Conservation (phyloP, 805 yeast species). For the Candida schatavii region DNA sequence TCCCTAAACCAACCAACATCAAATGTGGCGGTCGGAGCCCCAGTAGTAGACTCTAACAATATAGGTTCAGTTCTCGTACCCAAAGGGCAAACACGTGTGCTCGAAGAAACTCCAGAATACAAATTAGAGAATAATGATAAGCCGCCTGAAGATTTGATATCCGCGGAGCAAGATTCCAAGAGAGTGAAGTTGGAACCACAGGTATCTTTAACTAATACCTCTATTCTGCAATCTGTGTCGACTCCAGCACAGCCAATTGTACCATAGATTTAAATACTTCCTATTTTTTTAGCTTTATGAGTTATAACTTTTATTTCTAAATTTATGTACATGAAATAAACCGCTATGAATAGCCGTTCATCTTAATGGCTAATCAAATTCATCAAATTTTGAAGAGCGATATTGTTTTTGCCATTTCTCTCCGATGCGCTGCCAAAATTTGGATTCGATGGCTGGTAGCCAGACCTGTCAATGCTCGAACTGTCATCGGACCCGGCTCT, state of each 20-base stretch:
- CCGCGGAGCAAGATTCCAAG: not conserved
- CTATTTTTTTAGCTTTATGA: not conserved
- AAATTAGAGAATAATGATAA: too few relatives aligned
- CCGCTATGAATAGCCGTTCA: not conserved
- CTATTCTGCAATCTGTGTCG: not conserved
- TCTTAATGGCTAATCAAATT: conserved; percentile 18
- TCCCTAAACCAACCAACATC: not conserved
- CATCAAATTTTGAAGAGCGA: conserved; percentile 23
- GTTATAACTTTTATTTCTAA: too few relatives aligned
- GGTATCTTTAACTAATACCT: not conserved
- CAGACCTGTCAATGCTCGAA: conserved; percentile 16
- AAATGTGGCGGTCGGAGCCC: too few relatives aligned
- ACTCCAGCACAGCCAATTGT: not conserved
- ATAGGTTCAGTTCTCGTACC: too few relatives aligned
- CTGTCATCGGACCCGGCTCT: conserved; percentile 18
- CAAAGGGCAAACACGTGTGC: too few relatives aligned
- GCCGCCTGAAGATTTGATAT: too few relatives aligned
- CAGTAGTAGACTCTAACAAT: too few relatives aligned
- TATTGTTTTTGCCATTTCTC: conserved; percentile 31
- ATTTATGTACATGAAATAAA: conserved; percentile 4
- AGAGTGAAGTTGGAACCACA: not conserved
- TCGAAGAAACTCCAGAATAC: too few relatives aligned
- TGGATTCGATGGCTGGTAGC: conserved; percentile 31
- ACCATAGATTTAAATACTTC: not conserved
- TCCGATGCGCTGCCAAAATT: conserved; percentile 30